Percentiles rank a stretch among this genome's conserved stretches.
Conservation (phyloP, 139 green algal species). For the Desmodesmus armatus region DNA sequence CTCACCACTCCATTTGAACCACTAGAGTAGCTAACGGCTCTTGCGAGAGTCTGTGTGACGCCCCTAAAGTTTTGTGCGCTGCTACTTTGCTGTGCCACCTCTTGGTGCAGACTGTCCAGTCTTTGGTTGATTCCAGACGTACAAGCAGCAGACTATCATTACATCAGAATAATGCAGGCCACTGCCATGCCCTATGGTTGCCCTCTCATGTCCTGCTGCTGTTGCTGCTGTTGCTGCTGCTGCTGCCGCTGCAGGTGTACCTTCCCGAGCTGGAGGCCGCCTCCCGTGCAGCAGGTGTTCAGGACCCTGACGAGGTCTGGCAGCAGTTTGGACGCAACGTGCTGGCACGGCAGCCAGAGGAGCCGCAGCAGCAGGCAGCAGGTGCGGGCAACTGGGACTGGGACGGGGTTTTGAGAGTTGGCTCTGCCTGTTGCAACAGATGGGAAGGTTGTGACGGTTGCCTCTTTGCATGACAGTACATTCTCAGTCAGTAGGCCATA, state of each 20-base stretch:
- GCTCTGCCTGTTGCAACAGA: too few relatives aligned
- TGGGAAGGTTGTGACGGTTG: too few relatives aligned
- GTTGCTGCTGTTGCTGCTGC: not conserved
- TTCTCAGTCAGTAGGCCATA: too few relatives aligned
- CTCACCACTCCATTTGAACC: too few relatives aligned
- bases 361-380: not conserved
- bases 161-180: too few relatives aligned
- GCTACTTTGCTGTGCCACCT: not conserved
- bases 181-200: too few relatives aligned
- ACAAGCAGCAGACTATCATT: not conserved
- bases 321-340: slow-evolving; percentile 19
- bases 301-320: slow-evolving; percentile 15
- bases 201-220: not conserved
- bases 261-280: not conserved
- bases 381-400: too few relatives aligned
- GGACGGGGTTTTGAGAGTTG: too few relatives aligned
- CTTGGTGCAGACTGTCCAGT: not conserved
- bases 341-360: not conserved
- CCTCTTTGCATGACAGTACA: too few relatives aligned
- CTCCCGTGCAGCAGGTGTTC: not conserved
- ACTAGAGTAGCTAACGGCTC: not conserved
- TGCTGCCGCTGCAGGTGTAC: slow-evolving; percentile 19
- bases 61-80: not conserved
- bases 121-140: not conserved
- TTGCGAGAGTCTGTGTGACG: not conserved